Base-by-base conservation (phyloP, 163 green algal genomes). In the Picocystis sp. region DNA sequence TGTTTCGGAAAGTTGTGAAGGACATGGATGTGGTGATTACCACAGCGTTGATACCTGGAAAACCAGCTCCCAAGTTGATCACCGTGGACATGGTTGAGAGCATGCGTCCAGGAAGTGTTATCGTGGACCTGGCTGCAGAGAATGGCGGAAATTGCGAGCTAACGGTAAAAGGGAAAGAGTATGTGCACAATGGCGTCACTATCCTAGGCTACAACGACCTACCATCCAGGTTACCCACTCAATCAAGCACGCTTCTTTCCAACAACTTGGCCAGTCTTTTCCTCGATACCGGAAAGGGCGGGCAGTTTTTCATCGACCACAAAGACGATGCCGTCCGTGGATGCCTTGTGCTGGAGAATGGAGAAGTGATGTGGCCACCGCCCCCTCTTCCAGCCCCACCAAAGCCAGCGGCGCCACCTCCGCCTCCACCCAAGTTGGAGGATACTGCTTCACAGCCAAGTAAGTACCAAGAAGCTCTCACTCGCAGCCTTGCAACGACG, bases 201-300 rank as follows among this genome's bases (percentile, higher is more conserved):
- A 78, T 80, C 57, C 68, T 94, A 8, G 87, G 87, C 21, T 93
- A 86, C 76, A 92, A 81, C 24, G 82, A 94, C 57, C 64, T 96
- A 60, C 83, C 86, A 43, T 75, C 55, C 47, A 73, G 84, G 45
- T 69, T 94, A 58, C 67, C 84, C 12, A 73, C 72, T n/a, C 77
- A 93, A 72, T 70, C 81, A 24, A 84, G 67, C 50, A 84, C 69
- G 8, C 74, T 96, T 51, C 93, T 81, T 69, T 76, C 57, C 56
- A 92, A 87, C 72, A 96, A 96, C 79, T 81, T 96, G 60, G 70
- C 67, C 62, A 91, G 94, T 22, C 24, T 92, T 89, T 75, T 84
- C 75, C 12, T 74, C 62, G 38, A 66, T 68, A 41, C 22, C 47
- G 69, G 73, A 58, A 87, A 93, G 71, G 29, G 8, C 8, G 77